Conservation (phyloP, 306 rosid species). For the Prunus mira region DNA sequence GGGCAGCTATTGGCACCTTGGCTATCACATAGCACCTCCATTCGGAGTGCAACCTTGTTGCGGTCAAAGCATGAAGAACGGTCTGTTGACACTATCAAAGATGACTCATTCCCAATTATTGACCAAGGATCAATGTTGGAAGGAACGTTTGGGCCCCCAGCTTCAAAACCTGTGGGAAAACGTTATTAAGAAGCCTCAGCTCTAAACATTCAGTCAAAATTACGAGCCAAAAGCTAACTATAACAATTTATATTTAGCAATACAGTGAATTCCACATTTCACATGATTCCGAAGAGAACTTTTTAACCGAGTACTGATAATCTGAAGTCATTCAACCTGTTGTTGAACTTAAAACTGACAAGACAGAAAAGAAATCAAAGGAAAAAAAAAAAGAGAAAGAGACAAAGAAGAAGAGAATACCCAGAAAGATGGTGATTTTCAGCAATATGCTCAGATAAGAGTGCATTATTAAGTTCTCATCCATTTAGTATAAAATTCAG, state of each 20-base stretch:
- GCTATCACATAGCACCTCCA: conserved; percentile 79
- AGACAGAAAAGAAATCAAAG: background rate
- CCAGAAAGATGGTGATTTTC: background rate
- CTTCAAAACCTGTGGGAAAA: conserved; percentile 73
- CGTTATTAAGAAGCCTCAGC: conserved; percentile 17
- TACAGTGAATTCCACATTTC: background rate
- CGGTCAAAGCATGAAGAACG: conserved; percentile 73
- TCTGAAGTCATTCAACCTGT: background rate
- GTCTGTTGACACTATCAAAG: conserved; percentile 61
- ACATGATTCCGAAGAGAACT: background rate
- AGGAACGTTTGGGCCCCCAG: conserved; percentile 81
- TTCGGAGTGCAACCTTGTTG: conserved; percentile 73
- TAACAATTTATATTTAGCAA: background rate
- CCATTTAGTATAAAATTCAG: background rate
- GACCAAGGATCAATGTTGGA: conserved; percentile 91
- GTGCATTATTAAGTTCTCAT: background rate
- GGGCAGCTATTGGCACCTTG: conserved; percentile 61
- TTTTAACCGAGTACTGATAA: background rate
- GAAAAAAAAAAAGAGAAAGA: background rate
- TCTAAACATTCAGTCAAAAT: background rate
- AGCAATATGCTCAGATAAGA: too few species aligned
- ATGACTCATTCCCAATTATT: conserved; percentile 63
- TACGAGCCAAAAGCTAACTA: too few species aligned
- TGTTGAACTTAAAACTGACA: background rate
- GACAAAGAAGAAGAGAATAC: background rate